Evolutionary conservation across 2,329 filamentous ascomycete genomes (phyloP).

Genomic region (Fusarium kyushuense): DNA sequence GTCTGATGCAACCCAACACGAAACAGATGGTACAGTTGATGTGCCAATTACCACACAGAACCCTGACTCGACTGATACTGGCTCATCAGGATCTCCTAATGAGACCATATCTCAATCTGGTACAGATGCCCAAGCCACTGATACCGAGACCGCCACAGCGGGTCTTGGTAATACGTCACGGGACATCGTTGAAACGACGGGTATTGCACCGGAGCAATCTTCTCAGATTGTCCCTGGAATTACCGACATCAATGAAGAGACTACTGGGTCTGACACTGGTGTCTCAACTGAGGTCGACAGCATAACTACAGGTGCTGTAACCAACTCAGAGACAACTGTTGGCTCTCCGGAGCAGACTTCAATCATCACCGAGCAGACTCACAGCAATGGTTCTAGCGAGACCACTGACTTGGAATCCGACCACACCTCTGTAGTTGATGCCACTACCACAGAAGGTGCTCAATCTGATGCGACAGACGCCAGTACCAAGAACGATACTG

Average conservation of each 20-base stretch:
- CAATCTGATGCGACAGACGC: neutral
- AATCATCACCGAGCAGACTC: neutral
- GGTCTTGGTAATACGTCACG: neutral
- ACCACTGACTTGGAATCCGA: neutral
- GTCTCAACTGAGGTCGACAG: accelerated
- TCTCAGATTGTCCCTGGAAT: neutral
- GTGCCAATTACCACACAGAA: neutral
- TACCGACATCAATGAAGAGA: neutral
- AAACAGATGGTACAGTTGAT: neutral
- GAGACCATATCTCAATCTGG: neutral
- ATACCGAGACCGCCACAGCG: neutral
- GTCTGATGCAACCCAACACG: neutral
- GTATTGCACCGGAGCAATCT: neutral
- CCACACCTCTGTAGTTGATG: neutral
- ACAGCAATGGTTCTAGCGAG: neutral
- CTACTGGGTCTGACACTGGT: neutral
- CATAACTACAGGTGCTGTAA: neutral
- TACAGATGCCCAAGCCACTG: no score
- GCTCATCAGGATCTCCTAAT: no score
- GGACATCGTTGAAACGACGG: neutral
- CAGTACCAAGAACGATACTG: no score
- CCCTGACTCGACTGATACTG: neutral
- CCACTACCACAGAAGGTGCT: neutral
- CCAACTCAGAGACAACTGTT: neutral
- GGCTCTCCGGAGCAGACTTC: neutral